Base-by-base conservation (phyloP, 768 basidiomycete genomes). In the Boletus pseudo-olivaceus region DNA sequence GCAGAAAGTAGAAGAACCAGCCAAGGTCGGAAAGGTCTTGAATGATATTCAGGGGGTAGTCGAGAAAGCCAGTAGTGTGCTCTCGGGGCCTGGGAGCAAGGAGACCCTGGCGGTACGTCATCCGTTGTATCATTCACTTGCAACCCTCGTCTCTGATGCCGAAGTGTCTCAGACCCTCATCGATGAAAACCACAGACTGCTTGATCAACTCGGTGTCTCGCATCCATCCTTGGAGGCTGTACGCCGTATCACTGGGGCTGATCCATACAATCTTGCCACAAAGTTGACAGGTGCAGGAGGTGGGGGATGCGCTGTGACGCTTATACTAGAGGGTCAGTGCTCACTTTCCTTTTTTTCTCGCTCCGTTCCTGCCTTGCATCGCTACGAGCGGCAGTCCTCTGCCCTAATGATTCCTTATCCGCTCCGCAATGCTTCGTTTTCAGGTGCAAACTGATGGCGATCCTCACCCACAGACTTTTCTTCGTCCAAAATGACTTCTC, bases 211-310 rank as follows among this genome's bases (percentile, higher is more conserved):
- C 29, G 92, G 87, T 12, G 97, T 98, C 32, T 97, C 95, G 3
- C 97, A 99, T 70, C 84, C 92, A 11, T 74, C 86, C 2, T 73
- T 99, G 53, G 97, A 99, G 71, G 73, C 77, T 20, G 93, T 98
- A 60, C 82, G 85, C 51, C 72, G 77, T n/a, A 84, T 80, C 60
- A 91, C 93, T 0, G 71, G 75, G 10, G 76, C 78, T 10, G 65
- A 75, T 57, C 87, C 85, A 8, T 89, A 87, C 72, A 73, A 74
- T 10, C 76, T 98, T 45, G 84, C 84, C 63, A 94, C 93, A n/a
- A 97, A 98, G 75, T 74, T 99, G 53, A 99, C 97, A 7, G 97
- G 97, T 39, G 96, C 97, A 8, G 97, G 97, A 30, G 97, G 97
- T 38, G 97, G 97, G 26, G 97, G 97, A n/a, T 98, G 97, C 66